Evolutionary conservation across 1,284 basidiomycete species (phyloP).

Genomic region (Naganishia sp.): DNA sequence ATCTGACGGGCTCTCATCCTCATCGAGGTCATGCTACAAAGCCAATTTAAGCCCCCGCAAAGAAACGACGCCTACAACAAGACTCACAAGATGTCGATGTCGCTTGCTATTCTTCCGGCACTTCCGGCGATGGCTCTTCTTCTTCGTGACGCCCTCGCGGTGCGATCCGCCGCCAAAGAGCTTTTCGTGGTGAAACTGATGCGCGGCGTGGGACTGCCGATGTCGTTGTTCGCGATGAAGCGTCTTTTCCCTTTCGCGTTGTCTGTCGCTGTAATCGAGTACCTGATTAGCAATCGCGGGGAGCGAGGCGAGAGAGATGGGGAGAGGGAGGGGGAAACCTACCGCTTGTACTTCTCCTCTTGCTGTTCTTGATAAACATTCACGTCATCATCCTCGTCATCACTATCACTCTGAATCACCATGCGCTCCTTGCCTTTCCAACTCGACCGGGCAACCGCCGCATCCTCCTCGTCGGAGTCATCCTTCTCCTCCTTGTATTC

Average conservation of each 20-base stretch:
- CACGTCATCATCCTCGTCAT: conserved; percentile 9
- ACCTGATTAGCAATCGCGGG: neutral
- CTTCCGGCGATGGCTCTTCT: conserved; percentile 16
- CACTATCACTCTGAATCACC: conserved; percentile 14
- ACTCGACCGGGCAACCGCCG: neutral
- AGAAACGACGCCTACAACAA: too few relatives aligned
- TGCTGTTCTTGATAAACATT: conserved; percentile 18
- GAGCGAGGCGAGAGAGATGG: neutral
- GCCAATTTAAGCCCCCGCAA: neutral
- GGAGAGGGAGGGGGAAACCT: neutral
- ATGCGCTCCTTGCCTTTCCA: conserved; percentile 18
- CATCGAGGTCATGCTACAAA: conserved; percentile 18
- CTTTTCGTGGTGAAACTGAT: conserved; percentile 27
- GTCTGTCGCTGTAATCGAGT: conserved; percentile 5
- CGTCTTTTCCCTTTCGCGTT: conserved; percentile 20
- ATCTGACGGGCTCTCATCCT: conserved; percentile 10
- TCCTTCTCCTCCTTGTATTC: conserved; percentile 31
- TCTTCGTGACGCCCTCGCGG: conserved; percentile 13
- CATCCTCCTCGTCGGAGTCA: conserved; percentile 18
- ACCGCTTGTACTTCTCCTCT: conserved; percentile 24
- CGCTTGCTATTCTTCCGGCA: conserved; percentile 19
- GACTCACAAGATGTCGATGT: conserved; percentile 19
- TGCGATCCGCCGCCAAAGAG: conserved; percentile 21
- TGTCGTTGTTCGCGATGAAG: conserved; percentile 21
- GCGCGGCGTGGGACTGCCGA: conserved; percentile 21